phyloP scores from a whole-genome alignment of 2,329 filamentous ascomycete genomes.

The Cucurbitaria berberidis region DNA sequence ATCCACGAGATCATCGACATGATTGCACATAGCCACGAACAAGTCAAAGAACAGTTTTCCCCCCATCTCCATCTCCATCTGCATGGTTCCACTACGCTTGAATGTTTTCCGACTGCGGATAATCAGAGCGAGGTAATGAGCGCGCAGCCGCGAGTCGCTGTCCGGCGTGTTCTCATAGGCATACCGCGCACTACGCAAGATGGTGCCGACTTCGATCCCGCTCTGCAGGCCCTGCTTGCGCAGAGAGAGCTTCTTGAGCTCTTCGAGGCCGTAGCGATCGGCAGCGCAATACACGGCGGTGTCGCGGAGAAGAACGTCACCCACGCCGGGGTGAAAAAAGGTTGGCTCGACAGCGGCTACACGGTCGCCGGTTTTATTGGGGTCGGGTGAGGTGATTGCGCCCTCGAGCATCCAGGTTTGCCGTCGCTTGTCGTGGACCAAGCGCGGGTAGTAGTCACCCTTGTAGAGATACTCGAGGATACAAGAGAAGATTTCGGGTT shows the following conservation, averaged over 20 bases:
- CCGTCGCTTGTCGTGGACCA: constrained; percentile 84
- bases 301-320: constrained; percentile 82
- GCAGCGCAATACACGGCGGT: constrained; percentile 94
- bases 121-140: constrained; percentile 96
- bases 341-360: constrained; percentile 69
- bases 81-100: constrained; percentile 98
- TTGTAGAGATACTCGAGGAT: constrained; percentile 98
- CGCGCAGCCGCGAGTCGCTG: constrained; percentile 88
- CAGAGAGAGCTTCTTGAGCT: constrained; percentile 88
- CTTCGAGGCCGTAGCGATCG: constrained; percentile 87
- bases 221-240: constrained; percentile 94
- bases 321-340: constrained; percentile 76
- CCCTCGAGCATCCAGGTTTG: constrained; percentile 92
- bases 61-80: constrained; percentile 96
- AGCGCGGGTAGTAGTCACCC: constrained; percentile 90
- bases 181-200: constrained; percentile 91
- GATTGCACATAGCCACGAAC: constrained; percentile 98
- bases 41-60: constrained; percentile 97
- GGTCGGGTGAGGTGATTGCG: constrained; percentile 62
- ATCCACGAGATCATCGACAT: constrained; percentile 94
- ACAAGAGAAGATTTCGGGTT: constrained; percentile 91
- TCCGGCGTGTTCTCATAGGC: constrained; percentile 95
- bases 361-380: constrained; percentile 62
- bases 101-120: constrained; percentile 97
- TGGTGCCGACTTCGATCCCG: constrained; percentile 89